These are phyloP conservation scores for Eustoma russellianum DNA, from an alignment of 257 asterid species.

Conservation along the genomic window DNA sequence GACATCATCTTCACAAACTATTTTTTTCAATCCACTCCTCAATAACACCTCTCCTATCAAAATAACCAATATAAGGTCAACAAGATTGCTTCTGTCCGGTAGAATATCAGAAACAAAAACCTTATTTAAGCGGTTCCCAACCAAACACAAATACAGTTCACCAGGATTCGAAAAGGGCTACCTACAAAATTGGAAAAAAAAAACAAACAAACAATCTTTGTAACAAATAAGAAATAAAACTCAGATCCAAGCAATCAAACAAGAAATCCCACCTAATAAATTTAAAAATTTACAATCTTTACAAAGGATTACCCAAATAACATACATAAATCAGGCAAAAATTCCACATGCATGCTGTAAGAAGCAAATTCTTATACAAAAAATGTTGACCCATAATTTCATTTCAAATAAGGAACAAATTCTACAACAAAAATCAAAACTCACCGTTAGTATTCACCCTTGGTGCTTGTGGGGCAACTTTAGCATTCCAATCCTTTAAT, in stretches of 20 bases:
- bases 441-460: constrained; percentile 19
- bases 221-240: background rate
- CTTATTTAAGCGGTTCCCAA: constrained; percentile 3
- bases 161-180: constrained; percentile 24
- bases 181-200: background rate
- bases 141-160: constrained; percentile 10
- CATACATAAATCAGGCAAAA: background rate
- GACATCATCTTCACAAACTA: constrained; percentile 35
- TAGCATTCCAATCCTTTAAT: constrained; percentile 1
- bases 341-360: constrained; percentile 13
- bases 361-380: background rate
- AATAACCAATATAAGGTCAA: background rate
- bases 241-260: constrained; percentile 27
- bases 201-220: background rate
- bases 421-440: constrained; percentile 12
- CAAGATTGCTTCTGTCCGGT: constrained; percentile 2
- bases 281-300: constrained; percentile 10
- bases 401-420: constrained; percentile 1
- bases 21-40: constrained; percentile 16
- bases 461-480: too few relatives aligned
- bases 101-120: constrained; percentile 6
- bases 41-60: background rate
- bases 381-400: constrained; percentile 4
- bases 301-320: background rate
- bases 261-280: constrained; percentile 16